A percentile compares a stretch with the other conserved stretches of the same genome.
Evolutionary conservation across 2,329 filamentous ascomycete genomes (phyloP).

Genomic region (Davidsoniella virescens): DNA sequence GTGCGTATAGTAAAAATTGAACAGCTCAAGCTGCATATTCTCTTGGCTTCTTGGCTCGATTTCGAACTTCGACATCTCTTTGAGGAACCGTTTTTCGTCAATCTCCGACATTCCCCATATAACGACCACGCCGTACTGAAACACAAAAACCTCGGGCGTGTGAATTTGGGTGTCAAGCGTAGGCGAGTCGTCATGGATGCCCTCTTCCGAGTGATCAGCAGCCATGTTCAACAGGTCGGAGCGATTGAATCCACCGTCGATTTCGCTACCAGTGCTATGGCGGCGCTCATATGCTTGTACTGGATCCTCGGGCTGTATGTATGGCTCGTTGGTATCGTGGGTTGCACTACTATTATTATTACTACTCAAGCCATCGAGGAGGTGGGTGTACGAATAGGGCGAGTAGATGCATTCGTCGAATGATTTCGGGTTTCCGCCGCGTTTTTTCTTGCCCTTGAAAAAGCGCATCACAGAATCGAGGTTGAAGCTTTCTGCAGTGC

Average conservation of each 20-base stretch:
- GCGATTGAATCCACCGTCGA: conserved; percentile 10
- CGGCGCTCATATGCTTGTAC: conserved; percentile 43
- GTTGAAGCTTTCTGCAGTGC: conserved; percentile 81
- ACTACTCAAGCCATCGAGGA: too few relatives aligned
- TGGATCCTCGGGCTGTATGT: conserved; percentile 20
- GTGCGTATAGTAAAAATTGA: conserved; percentile 98
- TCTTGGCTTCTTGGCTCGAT: conserved; percentile 74
- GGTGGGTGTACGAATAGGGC: conserved; percentile 63
- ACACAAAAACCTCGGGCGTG: conserved; percentile 87
- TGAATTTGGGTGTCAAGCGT: conserved; percentile 82
- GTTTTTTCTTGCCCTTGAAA: conserved; percentile 67
- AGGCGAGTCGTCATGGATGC: conserved; percentile 30
- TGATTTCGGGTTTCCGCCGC: conserved; percentile 71
- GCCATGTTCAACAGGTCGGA: conserved; percentile 8
- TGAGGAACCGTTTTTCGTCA: conserved; percentile 80
- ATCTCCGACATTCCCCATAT: conserved; percentile 95
- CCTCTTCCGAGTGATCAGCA: background rate
- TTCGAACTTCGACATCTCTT: conserved; percentile 89
- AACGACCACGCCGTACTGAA: conserved; percentile 93
- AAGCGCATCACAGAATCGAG: conserved; percentile 82
- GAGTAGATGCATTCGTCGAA: conserved; percentile 98
- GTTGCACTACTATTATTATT: conserved; percentile 13
- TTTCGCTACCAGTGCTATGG: conserved; percentile 57
- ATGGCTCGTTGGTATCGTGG: conserved; percentile 17
- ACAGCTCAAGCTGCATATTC: conserved; percentile 88